phyloP scores from a whole-genome alignment of 306 rosid species.

The Vigna hirtella region DNA sequence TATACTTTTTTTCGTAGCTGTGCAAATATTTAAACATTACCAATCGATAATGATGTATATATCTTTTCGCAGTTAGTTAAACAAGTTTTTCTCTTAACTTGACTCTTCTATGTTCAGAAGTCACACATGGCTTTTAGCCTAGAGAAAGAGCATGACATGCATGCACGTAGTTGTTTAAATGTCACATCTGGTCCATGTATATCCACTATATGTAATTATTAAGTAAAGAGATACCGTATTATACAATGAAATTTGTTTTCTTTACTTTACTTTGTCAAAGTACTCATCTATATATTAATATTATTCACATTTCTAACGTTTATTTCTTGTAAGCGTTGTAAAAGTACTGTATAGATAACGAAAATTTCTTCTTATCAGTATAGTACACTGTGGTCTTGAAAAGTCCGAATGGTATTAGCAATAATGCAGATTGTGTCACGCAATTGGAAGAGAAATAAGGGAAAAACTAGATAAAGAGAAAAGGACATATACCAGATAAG shows the following conservation, averaged over 20 bases:
- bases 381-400: background rate
- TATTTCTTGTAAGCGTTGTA: background rate
- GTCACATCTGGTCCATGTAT: constrained; percentile 37
- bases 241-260: background rate
- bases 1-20: no score
- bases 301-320: background rate
- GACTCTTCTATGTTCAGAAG: background rate
- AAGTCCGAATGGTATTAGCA: background rate
- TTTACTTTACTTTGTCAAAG: background rate
- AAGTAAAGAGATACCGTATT: background rate
- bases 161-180: constrained; percentile 42
- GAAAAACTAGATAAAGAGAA: constrained; percentile 7
- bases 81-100: constrained; percentile 29
- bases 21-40: no score
- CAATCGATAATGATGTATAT: no score
- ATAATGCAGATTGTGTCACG: background rate
- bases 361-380: background rate
- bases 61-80: constrained; percentile 11
- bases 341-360: background rate
- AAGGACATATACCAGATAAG: constrained; percentile 68
- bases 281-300: background rate
- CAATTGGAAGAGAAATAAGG: background rate
- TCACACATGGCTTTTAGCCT: background rate
- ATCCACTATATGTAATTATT: background rate
- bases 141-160: constrained; percentile 18